Evolutionary conservation across 1,284 basidiomycete genomes (phyloP).

Genomic region (Pyrrhoderma noxium): DNA sequence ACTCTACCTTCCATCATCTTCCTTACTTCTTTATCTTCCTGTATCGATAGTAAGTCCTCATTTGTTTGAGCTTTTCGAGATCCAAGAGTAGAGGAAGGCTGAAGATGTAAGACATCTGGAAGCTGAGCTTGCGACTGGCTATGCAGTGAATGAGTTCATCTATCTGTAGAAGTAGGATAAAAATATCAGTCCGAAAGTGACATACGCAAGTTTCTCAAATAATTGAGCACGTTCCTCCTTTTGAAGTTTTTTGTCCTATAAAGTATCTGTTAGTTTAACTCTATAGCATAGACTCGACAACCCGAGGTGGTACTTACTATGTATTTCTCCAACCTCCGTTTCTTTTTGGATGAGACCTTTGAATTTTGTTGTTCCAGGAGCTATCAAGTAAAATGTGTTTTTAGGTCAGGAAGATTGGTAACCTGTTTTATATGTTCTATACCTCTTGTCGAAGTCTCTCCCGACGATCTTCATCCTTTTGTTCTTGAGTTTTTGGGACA

Average conservation of each 20-base stretch:
- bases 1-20: slow-evolving; percentile 41
- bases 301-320: slow-evolving; percentile 45
- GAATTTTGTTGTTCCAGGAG: slow-evolving; percentile 53
- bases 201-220: slow-evolving; percentile 73
- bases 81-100: slow-evolving; percentile 74
- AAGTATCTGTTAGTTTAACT: too few relatives aligned
- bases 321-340: slow-evolving; percentile 76
- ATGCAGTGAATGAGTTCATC: slow-evolving; percentile 24
- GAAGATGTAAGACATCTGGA: slow-evolving; percentile 48
- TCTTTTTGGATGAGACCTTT: slow-evolving; percentile 73
- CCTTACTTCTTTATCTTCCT: slow-evolving; percentile 54
- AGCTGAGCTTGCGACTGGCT: slow-evolving; percentile 70
- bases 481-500: slow-evolving; percentile 49
- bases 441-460: slow-evolving; percentile 61
- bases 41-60: slow-evolving; percentile 47
- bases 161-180: too few relatives aligned
- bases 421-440: slow-evolving; percentile 19
- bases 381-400: slow-evolving; percentile 21
- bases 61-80: slow-evolving; percentile 58
- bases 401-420: not conserved
- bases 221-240: slow-evolving; percentile 72
- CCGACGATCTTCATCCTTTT: slow-evolving; percentile 53
- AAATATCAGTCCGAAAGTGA: slow-evolving; percentile 14
- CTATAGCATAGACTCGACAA: not conserved
- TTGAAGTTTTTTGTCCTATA: slow-evolving; percentile 77